Evolutionary conservation across 2,329 filamentous ascomycete genomes (phyloP), one percentile per base, ranked within the genome.

Genomic region (Westerdykella aurantiaca): DNA sequence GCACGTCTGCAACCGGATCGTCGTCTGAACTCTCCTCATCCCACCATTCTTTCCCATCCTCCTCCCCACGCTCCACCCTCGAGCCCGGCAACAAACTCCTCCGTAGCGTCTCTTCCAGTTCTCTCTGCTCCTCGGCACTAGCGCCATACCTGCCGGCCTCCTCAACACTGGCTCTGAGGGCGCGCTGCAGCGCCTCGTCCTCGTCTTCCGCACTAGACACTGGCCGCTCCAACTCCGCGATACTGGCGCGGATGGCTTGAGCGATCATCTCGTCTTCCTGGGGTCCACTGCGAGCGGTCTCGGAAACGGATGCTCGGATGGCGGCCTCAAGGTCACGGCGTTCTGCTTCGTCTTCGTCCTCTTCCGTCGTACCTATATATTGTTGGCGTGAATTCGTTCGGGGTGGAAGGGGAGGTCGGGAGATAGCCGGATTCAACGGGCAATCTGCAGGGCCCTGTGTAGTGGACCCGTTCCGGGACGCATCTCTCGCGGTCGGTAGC

Each of bases 191-290:
- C 4, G 69, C 68, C 44, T 73, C 67, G 40, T 76, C 67, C 14
- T 75, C 69, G 34, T 71, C 67, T 38, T 68, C 62, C n/a, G 61
- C 58, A 2, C 49, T 61, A 14, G 67, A 55, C 6, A 60, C 55
- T 7, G 57, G 55, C 13, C 58, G 54, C 44, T 76, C 69, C 7
- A 82, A 63, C 53, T 86, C 81, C 12, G 69, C 71, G 13, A 93
- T 73, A 49, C 84, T 88, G 5, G 85, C 81, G 12, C 85, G 76
- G 40, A 94, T 85, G 1, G 86, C 86, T 16, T 79, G 74, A 59
- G 89, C 87, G 38, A 94, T 75, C 46, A 78, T 72, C 17, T 75
- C 75, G 56, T 93, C 88, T 62, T 93, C 85, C 16, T 80, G 74
- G 0, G 74, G 60, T 49, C 91, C 75, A 10, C 87, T 86, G 1